Conservation (phyloP, 805 yeast species). For the Lachancea kluyveri region DNA sequence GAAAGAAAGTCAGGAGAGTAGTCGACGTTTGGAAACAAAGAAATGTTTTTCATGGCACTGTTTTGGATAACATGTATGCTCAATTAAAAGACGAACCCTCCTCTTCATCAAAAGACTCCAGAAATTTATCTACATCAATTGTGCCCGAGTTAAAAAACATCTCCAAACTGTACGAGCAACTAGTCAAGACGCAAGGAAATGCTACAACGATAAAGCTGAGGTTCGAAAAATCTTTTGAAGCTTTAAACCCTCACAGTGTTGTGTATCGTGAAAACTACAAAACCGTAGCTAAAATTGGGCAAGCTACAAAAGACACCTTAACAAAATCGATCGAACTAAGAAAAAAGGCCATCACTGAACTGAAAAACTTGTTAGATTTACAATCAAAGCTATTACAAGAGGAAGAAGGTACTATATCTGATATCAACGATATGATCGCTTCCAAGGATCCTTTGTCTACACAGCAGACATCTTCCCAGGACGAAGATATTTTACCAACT, state of each 20-base stretch:
- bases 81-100: conserved; percentile 15
- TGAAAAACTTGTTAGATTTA: conserved; percentile 21
- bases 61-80: conserved; percentile 26
- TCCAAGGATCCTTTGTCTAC: conserved; percentile 21
- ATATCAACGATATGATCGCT: conserved; percentile 20
- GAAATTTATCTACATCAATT: conserved; percentile 19
- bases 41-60: conserved; percentile 38
- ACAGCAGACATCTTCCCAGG: conserved; percentile 3
- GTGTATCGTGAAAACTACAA: conserved; percentile 26
- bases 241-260: conserved; percentile 23
- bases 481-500: conserved; percentile 24
- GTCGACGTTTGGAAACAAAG: conserved; percentile 63
- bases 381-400: conserved; percentile 22
- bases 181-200: conserved; percentile 20
- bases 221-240: conserved; percentile 23
- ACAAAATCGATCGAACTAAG: conserved; percentile 26
- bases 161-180: conserved; percentile 18
- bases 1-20: conserved; percentile 50
- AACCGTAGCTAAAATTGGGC: conserved; percentile 29
- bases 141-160: conserved; percentile 32
- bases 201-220: conserved; percentile 21
- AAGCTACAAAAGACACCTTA: conserved; percentile 24
- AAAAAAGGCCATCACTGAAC: conserved; percentile 20
- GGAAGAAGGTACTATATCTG: conserved; percentile 24
- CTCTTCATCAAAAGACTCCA: conserved; percentile 12